Evolutionary conservation across 179 eudicot genomes (phyloP), one percentile per base, ranked within the genome.

Genomic region (Pouteria campechiana): DNA sequence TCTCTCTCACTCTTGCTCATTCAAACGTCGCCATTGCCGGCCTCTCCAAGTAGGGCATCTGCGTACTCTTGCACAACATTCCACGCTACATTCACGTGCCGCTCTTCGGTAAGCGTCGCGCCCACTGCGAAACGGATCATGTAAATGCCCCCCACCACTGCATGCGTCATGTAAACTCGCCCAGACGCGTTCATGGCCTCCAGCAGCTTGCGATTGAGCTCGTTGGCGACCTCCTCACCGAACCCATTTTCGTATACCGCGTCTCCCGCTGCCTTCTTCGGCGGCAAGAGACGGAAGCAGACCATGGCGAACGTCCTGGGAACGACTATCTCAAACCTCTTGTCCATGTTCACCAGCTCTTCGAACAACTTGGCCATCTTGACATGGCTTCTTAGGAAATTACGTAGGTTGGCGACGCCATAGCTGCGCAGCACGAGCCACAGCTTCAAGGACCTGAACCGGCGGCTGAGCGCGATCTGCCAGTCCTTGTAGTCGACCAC

Each of bases 401-500:
- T 31, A 19, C 48, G 22, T 3, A 64, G 46, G 10, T 50, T 41
- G 3, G 7, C 28, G 0, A 64, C 60, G 3, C 70, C 70, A 24
- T 64, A 52, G 17, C 46, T 47, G 6, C 56, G 14, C 1, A 64
- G 30, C 8, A 64, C 70, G 15, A 64, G 51, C 70, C 70, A 64
- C 2, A 64, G 31, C 25, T 64, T 64, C 31, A 64, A 32, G 1
- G 70, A 50, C 33, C 64, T 23, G 15, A 64, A 64, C 23, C 70
- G 32, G 0, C 70, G 45, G 50, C 70, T 64, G 2, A 64, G 19
- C 5, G 55, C 11, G 17, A 64, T 64, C 23, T 59, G 60, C 70
- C 64, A 64, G 38, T 64, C 64, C 6, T 64, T 64, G 46, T 64
- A 64, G 52, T 64, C 64, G 20, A 64, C 69, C 39, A 64, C 70